Evolutionary conservation across 2,329 filamentous ascomycete genomes (phyloP), one percentile per base, ranked within the genome.

Genomic region (Trematosphaeria pertusa): DNA sequence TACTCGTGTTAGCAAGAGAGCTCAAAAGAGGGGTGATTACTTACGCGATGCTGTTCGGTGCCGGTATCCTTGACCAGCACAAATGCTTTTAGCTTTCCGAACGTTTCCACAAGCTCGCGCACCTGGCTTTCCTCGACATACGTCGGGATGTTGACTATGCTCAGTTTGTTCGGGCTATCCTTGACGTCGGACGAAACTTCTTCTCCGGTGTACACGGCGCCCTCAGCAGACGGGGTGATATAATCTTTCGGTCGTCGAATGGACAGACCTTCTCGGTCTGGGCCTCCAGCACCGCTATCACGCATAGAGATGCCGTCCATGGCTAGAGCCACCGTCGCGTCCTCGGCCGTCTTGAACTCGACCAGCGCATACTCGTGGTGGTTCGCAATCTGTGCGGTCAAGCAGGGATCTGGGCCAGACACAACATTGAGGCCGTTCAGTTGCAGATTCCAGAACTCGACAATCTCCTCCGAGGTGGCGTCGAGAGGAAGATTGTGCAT

Each of bases 341-440:
- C 95, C 26, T 87, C 83, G 5, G 92, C 79, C 34, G 86, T 86
- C 75, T 91, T 91, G 76, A 99, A 97, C 70, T 99, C 95, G 34
- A 97, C 72, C 34, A 97, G 82, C 8, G 91, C 93, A 72, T 96
- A 97, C 1, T 83, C 81, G 44, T 81, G 79, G 69, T 96, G 90
- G 48, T 86, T 84, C 17, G 91, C 88, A 45, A 97, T 80, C 61
- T 96, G 89, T 28, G 88, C 90, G 6, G 87, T 86, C 41, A 90
- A 80, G 68, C 94, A 97, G 26, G 93, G 92, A 62, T 97, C 92
- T 36, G 83, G 82, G 55, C 84, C 86, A 56, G 91, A 86, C 41
- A 96, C 85, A 26, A 97, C 88, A 63, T 99, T 99, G 36, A 99
- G 78, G n/a, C 92, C 91, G 63, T 99, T 97, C 40, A 99, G 82